Conservation (phyloP, 2,329 filamentous ascomycete species). For the Zymoseptoria pseudotritici region DNA sequence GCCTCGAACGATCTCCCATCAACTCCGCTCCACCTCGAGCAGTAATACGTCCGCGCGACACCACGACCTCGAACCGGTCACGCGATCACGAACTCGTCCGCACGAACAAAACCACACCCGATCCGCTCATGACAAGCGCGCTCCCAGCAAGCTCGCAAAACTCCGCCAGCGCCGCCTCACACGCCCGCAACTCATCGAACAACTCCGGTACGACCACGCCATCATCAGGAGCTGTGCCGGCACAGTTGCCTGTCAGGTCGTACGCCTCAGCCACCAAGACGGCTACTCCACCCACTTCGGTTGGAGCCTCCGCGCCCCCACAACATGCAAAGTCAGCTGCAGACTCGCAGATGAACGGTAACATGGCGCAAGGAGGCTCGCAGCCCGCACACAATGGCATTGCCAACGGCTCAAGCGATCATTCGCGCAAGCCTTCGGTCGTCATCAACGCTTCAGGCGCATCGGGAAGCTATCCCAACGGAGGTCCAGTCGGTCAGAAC, state of each 20-base stretch:
- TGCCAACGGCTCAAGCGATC: constrained; percentile 66
- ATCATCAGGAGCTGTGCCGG: constrained; percentile 45
- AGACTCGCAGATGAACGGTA: constrained; percentile 77
- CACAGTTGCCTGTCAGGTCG: constrained; percentile 50
- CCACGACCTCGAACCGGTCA: not conserved
- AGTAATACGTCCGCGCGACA: not conserved
- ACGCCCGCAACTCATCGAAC: constrained; percentile 32
- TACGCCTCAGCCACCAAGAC: constrained; percentile 57
- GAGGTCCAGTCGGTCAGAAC: constrained; percentile 54
- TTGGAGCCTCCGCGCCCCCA: constrained; percentile 41
- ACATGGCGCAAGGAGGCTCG: constrained; percentile 33
- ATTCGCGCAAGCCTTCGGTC: constrained; percentile 80
- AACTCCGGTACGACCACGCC: constrained; percentile 46
- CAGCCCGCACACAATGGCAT: constrained; percentile 49
- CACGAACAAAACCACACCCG: constrained; percentile 4
- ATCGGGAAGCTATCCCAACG: constrained; percentile 69
- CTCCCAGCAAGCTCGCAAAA: constrained; percentile 42
- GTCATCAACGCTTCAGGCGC: constrained; percentile 82
- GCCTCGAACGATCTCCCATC: constrained; percentile 5
- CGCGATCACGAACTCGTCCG: constrained; percentile 4
- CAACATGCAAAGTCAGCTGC: constrained; percentile 51
- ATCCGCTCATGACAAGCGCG: constrained; percentile 56
- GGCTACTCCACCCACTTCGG: constrained; percentile 45
- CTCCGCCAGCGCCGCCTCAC: constrained; percentile 44
- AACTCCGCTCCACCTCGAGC: constrained; percentile 4